Conservation (phyloP, 1,284 basidiomycete genomes). For the Tausonia pullulans region DNA sequence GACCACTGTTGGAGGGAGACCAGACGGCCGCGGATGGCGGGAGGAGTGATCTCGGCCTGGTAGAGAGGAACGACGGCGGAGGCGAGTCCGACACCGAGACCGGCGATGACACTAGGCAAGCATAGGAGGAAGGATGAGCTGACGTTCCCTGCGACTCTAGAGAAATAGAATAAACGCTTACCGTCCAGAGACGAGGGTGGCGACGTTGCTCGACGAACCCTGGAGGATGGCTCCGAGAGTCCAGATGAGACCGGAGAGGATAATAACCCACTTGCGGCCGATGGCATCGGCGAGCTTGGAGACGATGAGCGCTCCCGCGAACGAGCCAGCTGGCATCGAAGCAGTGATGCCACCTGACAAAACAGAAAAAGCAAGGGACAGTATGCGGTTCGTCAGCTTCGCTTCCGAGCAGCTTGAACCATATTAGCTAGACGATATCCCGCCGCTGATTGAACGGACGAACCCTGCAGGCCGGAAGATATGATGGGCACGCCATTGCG, state of each 20-base stretch:
- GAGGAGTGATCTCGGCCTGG: constrained; percentile 39
- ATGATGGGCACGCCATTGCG: background rate
- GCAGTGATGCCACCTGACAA: constrained; percentile 49
- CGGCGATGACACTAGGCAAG: constrained; percentile 43
- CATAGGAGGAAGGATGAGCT: too few species aligned
- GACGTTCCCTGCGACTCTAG: too few species aligned
- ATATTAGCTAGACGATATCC: too few species aligned
- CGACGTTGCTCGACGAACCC: constrained; percentile 50
- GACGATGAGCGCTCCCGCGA: constrained; percentile 20
- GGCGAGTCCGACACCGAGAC: constrained; percentile 46
- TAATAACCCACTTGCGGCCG: constrained; percentile 54
- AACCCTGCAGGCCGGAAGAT: constrained; percentile 46
- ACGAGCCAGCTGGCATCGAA: constrained; percentile 51
- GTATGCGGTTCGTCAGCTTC: too few species aligned
- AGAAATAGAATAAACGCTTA: too few species aligned
- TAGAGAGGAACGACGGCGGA: constrained; percentile 55
- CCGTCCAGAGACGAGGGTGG: constrained; percentile 52
- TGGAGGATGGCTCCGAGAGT: constrained; percentile 58
- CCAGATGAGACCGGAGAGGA: constrained; percentile 56
- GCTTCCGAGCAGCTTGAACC: too few species aligned
- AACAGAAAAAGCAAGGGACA: too few species aligned
- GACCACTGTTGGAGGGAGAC: constrained; percentile 65
- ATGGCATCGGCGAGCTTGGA: constrained; percentile 51
- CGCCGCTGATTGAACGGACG: too few species aligned
- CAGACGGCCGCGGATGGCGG: constrained; percentile 58